A percentile compares a stretch with the other conserved stretches of the same genome.
phyloP scores from a whole-genome alignment of 139 green algal species.

The Picochlorum sp. region DNA sequence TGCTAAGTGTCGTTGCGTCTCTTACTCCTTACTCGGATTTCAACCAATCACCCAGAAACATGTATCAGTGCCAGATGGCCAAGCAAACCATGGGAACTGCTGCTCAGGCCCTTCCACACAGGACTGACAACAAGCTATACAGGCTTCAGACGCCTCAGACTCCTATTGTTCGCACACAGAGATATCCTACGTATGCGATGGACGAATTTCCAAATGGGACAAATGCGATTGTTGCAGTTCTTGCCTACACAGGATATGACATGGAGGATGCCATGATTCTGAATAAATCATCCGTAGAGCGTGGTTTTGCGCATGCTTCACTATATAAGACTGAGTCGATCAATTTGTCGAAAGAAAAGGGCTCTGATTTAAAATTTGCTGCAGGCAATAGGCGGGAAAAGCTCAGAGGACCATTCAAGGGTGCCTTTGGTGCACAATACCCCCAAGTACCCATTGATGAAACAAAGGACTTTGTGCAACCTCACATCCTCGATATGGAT shows the following conservation, averaged over 20 bases:
- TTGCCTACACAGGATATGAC: slow-evolving; percentile 95
- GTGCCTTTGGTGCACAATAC: slow-evolving; percentile 63
- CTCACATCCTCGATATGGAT: slow-evolving; percentile 36
- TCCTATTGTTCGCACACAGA: slow-evolving; percentile 62
- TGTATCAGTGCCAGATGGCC: slow-evolving; percentile 99
- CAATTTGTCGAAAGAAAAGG: slow-evolving; percentile 51
- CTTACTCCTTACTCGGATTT: slow-evolving; percentile 93
- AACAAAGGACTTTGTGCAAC: slow-evolving; percentile 3
- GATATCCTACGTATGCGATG: slow-evolving; percentile 79
- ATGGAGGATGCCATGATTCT: slow-evolving; percentile 99
- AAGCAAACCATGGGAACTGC: slow-evolving; percentile 99
- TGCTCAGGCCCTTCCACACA: slow-evolving; percentile 46
- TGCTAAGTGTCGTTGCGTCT: slow-evolving; percentile 88
- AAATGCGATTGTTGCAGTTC: slow-evolving; percentile 93
- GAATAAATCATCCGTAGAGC: slow-evolving; percentile 88
- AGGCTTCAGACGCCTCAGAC: slow-evolving; percentile 87
- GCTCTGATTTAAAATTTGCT: slow-evolving; percentile 29
- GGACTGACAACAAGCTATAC: slow-evolving; percentile 90
- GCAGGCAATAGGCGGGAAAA: slow-evolving; percentile 16
- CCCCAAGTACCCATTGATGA: slow-evolving; percentile 38
- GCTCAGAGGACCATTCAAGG: slow-evolving; percentile 13
- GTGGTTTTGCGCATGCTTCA: slow-evolving; percentile 78
- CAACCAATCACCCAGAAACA: slow-evolving; percentile 98
- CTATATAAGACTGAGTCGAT: slow-evolving; percentile 85
- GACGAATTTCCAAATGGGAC: slow-evolving; percentile 91